These are phyloP conservation scores for Agarophyton chilense DNA, from an alignment of 23 red algal genomes.

Conservation along the genomic window DNA sequence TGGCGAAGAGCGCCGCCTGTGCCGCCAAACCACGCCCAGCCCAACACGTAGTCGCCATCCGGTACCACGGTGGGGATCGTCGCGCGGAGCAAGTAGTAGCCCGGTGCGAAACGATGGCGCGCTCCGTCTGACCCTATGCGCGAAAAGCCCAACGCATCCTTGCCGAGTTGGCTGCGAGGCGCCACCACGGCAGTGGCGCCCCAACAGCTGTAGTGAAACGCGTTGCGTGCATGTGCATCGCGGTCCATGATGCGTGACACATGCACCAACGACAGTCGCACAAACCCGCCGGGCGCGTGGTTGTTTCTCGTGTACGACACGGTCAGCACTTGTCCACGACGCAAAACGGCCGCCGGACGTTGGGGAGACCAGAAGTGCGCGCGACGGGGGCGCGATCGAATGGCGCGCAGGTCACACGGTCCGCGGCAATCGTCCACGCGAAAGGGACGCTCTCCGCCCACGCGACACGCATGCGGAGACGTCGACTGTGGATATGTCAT, in stretches of 20 bases:
- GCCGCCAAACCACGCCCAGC: constrained; percentile 57
- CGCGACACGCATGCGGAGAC: constrained; percentile 21
- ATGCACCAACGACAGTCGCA: constrained; percentile 52
- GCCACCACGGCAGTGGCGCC: constrained; percentile 40
- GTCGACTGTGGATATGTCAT: constrained; percentile 51
- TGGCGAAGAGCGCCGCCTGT: constrained; percentile 10
- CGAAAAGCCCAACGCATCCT: constrained; percentile 35
- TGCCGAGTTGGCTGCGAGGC: neutral
- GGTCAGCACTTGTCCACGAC: constrained; percentile 22
- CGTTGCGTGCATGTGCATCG: constrained; percentile 23
- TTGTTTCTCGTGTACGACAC: constrained; percentile 68
- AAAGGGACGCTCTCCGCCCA: constrained; percentile 37
- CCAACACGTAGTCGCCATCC: constrained; percentile 61
- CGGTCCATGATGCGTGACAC: neutral
- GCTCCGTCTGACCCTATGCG: constrained; percentile 20
- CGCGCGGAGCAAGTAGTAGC: constrained; percentile 33
- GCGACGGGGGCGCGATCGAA: neutral
- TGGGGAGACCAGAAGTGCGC: constrained; percentile 32
- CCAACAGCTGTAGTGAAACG: constrained; percentile 81
- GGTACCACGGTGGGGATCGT: constrained; percentile 57
- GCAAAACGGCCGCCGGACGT: constrained; percentile 30
- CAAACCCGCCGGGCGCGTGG: constrained; percentile 66
- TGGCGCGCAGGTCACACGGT: constrained; percentile 42
- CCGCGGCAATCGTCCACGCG: constrained; percentile 28
- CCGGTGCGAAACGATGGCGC: constrained; percentile 3